Conservation (phyloP, 164 flowering plant species). For the Kalanchoe fedtschenkoi region DNA sequence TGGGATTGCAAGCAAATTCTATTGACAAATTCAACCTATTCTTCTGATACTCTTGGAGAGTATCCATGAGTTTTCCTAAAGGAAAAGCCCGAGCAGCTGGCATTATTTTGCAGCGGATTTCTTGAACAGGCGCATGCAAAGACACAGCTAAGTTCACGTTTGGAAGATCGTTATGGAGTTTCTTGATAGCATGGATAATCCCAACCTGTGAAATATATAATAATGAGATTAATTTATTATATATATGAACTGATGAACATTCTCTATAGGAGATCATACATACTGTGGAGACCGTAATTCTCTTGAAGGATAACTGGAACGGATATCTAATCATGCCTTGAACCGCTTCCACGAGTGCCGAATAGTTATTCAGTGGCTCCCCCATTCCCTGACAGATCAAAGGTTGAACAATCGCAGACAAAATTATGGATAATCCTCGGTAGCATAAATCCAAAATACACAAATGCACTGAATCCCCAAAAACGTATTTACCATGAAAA, state of each 20-base stretch:
- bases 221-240: background rate
- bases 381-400: conserved; percentile 83
- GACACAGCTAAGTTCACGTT: conserved; percentile 92
- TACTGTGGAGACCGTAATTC: conserved; percentile 92
- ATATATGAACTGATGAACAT: background rate
- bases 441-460: too few species aligned
- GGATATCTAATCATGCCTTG: conserved; percentile 62
- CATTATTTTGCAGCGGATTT: conserved; percentile 91
- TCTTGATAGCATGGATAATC: conserved; percentile 75
- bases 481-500: conserved; percentile 65
- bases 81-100: conserved; percentile 98
- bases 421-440: background rate
- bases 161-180: conserved; percentile 72
- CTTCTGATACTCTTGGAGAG: conserved; percentile 57
- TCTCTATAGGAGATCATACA: conserved; percentile 11
- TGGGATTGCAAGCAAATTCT: background rate
- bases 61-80: conserved; percentile 66
- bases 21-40: conserved; percentile 32
- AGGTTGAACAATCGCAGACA: background rate
- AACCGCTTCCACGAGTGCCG: conserved; percentile 70
- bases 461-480: too few species aligned
- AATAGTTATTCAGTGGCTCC: conserved; percentile 87
- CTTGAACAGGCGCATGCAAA: conserved; percentile 92
- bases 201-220: conserved; percentile 58
- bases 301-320: conserved; percentile 75